These are phyloP conservation scores for Aegilops sharonensis DNA, from an alignment of 176 grass and related monocot genomes.

Conservation along the genomic window DNA sequence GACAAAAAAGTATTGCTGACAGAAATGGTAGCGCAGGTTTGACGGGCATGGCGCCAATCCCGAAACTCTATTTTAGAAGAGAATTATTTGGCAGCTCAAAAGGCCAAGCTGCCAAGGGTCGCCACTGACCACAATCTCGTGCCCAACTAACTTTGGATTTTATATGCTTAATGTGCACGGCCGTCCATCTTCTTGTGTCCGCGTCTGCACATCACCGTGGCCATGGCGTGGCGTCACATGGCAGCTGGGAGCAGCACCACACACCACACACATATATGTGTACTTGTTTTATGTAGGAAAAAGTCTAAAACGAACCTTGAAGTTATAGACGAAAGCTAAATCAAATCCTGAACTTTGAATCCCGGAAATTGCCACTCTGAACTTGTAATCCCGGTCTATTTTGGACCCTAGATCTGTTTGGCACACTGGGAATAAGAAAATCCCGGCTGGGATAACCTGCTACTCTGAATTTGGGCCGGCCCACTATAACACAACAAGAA, in stretches of 20 bases:
- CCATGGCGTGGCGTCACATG: slow-evolving; percentile 6
- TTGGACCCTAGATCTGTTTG: too few species aligned
- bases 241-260: neutral
- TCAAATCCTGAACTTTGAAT: too few species aligned
- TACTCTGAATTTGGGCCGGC: too few species aligned
- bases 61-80: neutral
- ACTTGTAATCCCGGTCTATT: too few species aligned
- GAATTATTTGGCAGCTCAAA: neutral
- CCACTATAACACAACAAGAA: too few species aligned
- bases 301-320: too few species aligned
- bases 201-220: slow-evolving; percentile 4
- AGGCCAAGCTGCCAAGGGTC: neutral
- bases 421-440: too few species aligned
- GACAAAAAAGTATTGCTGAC: too few species aligned
- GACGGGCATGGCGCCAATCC: neutral
- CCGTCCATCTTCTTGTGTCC: neutral
- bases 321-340: too few species aligned
- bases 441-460: too few species aligned
- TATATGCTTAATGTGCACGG: neutral
- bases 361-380: too few species aligned
- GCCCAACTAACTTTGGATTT: neutral
- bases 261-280: neutral
- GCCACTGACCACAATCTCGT: neutral
- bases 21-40: neutral
- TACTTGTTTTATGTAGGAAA: neutral